A percentile compares a stretch with the other conserved stretches of the same genome.
Evolutionary conservation across 257 asterid species (phyloP).

Genomic region (Solanum chilense): DNA sequence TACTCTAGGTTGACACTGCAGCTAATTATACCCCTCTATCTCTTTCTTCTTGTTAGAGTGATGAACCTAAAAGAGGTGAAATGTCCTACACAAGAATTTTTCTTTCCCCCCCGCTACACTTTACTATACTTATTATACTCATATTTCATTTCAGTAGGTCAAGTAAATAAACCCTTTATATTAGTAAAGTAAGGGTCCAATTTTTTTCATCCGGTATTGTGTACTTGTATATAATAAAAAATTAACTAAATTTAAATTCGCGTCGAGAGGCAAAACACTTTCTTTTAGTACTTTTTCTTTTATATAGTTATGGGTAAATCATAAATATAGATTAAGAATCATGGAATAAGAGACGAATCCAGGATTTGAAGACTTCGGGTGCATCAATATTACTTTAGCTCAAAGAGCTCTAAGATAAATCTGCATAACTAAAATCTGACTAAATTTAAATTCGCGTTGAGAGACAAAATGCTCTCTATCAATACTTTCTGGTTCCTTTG

Average conservation of each 20-base stretch:
- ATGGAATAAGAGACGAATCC: background rate
- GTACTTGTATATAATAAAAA: background rate
- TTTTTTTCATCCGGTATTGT: background rate
- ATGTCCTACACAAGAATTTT: constrained; percentile 39
- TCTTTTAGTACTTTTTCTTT: background rate
- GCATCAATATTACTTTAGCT: background rate
- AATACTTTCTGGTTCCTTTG: background rate
- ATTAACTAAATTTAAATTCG: background rate
- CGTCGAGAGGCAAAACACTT: background rate
- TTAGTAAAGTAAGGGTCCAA: background rate
- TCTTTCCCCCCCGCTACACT: too few species aligned
- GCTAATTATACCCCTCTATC: constrained; percentile 10
- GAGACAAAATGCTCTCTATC: too few species aligned
- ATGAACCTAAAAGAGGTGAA: constrained; percentile 44
- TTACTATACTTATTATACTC: constrained; percentile 5
- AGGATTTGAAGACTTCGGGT: background rate
- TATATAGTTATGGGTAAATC: background rate
- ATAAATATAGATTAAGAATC: background rate
- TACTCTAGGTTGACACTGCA: constrained; percentile 56
- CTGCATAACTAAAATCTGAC: too few species aligned
- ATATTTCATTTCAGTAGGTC: background rate
- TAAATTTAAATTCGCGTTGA: too few species aligned
- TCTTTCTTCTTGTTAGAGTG: background rate
- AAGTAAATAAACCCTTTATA: background rate
- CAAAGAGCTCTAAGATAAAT: too few species aligned